Percentiles rank a stretch among this genome's conserved stretches.
phyloP scores from a whole-genome alignment of 2,329 filamentous ascomycete species.

The Orbilia javanica region DNA sequence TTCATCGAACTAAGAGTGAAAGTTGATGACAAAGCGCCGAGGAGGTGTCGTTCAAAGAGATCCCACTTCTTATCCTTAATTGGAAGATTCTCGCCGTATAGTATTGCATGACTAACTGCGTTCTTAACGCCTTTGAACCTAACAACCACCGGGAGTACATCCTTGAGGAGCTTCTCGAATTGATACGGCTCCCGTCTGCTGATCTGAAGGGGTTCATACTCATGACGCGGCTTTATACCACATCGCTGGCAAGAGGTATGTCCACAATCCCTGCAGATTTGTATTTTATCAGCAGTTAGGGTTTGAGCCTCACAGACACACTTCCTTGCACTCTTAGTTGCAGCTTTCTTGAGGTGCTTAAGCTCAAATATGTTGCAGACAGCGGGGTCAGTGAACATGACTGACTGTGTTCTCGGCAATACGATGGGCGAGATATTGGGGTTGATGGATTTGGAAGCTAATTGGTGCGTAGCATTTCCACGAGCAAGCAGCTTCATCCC shows the following conservation, averaged over 20 bases:
- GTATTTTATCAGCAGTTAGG: constrained; percentile 65
- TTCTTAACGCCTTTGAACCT: constrained; percentile 63
- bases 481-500: constrained; percentile 53
- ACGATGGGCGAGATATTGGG: not conserved
- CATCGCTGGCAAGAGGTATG: constrained; percentile 72
- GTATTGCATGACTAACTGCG: constrained; percentile 60
- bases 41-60: constrained; percentile 63
- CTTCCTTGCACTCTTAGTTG: constrained; percentile 65
- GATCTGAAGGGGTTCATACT: constrained; percentile 60
- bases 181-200: constrained; percentile 65
- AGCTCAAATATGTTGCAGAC: constrained; percentile 51
- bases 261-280: constrained; percentile 69
- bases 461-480: not conserved
- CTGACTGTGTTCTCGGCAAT: constrained; percentile 38
- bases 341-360: constrained; percentile 58
- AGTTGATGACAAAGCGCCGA: constrained; percentile 62
- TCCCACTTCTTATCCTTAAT: constrained; percentile 62
- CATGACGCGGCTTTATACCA: constrained; percentile 69
- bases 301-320: constrained; percentile 72
- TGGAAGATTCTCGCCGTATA: constrained; percentile 56
- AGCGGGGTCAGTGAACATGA: constrained; percentile 58
- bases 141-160: constrained; percentile 66
- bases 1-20: constrained; percentile 47
- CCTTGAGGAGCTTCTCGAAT: constrained; percentile 67
- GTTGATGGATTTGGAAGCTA: not conserved